These are phyloP conservation scores for Peniophora sp. DNA, from an alignment of 1,284 basidiomycete species.

Conservation along the genomic window DNA sequence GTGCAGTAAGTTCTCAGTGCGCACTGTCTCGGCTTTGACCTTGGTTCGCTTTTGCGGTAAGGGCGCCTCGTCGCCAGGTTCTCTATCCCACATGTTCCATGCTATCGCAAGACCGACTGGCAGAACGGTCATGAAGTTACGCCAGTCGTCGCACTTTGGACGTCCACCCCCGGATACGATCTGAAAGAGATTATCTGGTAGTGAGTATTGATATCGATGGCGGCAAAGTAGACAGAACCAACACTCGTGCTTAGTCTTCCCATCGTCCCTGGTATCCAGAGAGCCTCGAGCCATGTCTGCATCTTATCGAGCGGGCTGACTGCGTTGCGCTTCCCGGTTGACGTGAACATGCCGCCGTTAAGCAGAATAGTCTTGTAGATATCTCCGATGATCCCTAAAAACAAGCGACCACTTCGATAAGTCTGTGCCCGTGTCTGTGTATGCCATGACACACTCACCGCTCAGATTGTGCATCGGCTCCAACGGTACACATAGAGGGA, in stretches of 20 bases:
- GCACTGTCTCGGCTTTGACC: not conserved
- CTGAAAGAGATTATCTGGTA: not conserved
- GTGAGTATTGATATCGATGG: no score
- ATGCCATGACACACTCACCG: not conserved
- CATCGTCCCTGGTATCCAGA: not conserved
- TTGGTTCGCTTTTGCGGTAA: not conserved
- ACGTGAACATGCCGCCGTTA: not conserved
- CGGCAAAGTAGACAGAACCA: not conserved
- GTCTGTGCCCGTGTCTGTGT: not conserved
- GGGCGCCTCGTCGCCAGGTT: not conserved
- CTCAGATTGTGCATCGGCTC: not conserved
- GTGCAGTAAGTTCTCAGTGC: not conserved
- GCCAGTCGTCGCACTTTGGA: not conserved
- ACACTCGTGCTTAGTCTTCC: not conserved
- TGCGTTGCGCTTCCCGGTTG: not conserved
- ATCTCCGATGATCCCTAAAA: not conserved
- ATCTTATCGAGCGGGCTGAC: not conserved
- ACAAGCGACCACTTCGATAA: no score
- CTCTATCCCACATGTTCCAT: not conserved
- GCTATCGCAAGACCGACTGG: not conserved
- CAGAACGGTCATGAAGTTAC: not conserved
- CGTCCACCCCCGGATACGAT: not conserved
- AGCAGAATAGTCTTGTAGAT: not conserved
- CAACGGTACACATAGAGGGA: not conserved
- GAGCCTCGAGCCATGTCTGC: not conserved